phyloP scores from a whole-genome alignment of 192 early-diverging fungal genomes.

The Lobosporangium transversale region DNA sequence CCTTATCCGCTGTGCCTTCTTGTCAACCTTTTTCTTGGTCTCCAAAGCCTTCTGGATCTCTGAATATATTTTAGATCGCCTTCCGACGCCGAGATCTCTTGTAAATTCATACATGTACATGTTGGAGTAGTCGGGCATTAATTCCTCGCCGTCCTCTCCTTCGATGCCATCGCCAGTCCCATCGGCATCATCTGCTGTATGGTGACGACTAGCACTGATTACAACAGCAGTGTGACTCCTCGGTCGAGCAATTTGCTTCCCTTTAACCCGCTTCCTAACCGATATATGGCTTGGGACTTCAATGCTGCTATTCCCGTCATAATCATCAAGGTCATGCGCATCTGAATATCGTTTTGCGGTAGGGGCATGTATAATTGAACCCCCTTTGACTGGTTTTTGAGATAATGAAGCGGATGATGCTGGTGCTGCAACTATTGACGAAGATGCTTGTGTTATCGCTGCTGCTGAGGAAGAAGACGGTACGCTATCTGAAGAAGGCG shows the following conservation, averaged over 20 bases:
- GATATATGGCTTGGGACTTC: neutral
- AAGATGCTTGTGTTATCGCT: neutral
- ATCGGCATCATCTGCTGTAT: neutral
- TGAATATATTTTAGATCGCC: constrained; percentile 18
- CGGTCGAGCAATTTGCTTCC: constrained; percentile 8
- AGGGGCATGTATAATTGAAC: constrained; percentile 31
- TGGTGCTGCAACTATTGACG: neutral
- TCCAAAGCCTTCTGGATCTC: constrained; percentile 31
- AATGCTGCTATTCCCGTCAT: neutral
- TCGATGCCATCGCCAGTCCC: constrained; percentile 11
- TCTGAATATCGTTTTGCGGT: constrained; percentile 9
- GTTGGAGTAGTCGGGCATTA: constrained; percentile 36
- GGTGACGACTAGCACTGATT: neutral
- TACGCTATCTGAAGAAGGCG: neutral
- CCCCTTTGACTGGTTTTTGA: constrained; percentile 8
- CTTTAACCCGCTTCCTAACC: constrained; percentile 24
- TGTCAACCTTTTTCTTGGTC: constrained; percentile 15
- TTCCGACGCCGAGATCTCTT: constrained; percentile 37
- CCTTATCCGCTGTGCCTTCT: constrained; percentile 11
- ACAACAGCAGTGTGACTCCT: neutral
- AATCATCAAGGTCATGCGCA: constrained; percentile 14
- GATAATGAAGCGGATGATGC: neutral
- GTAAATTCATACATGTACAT: constrained; percentile 48
- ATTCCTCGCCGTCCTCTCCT: constrained; percentile 14
- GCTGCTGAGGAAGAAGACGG: neutral